These are phyloP conservation scores for Starmera amethionina DNA, from an alignment of 805 yeast genomes.

Conservation along the genomic window DNA sequence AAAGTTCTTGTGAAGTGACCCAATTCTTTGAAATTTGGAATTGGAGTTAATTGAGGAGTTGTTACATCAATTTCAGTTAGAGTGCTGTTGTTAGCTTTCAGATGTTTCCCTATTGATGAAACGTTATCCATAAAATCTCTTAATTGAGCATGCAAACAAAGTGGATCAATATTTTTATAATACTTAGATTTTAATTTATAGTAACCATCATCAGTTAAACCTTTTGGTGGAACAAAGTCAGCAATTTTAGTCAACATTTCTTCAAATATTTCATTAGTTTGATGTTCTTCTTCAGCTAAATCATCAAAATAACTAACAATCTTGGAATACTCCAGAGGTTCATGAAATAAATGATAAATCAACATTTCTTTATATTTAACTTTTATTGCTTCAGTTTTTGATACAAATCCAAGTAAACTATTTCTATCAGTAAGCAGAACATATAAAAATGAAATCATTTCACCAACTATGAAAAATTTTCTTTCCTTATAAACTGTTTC, in stretches of 20 bases:
- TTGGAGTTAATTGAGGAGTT: constrained; percentile 28
- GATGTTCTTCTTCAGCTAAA: constrained; percentile 24
- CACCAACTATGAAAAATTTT: constrained; percentile 62
- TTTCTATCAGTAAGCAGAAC: constrained; percentile 62
- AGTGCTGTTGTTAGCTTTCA: constrained; percentile 4
- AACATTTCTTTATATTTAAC: constrained; percentile 30
- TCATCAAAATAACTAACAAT: constrained; percentile 28
- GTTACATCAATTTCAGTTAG: constrained; percentile 30
- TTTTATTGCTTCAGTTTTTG: constrained; percentile 17
- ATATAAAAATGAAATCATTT: constrained; percentile 63
- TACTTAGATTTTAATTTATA: constrained; percentile 44
- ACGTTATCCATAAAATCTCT: constrained; percentile 43
- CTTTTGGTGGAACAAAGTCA: constrained; percentile 53
- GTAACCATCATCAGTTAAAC: constrained; percentile 57
- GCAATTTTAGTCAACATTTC: constrained; percentile 55
- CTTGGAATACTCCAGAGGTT: constrained; percentile 45
- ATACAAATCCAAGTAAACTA: constrained; percentile 37
- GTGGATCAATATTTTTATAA: constrained; percentile 46
- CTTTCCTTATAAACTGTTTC: constrained; percentile 40
- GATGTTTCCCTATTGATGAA: constrained; percentile 27
- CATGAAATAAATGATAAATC: constrained; percentile 39
- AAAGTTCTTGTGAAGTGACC: constrained; percentile 42
- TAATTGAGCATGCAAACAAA: constrained; percentile 34
- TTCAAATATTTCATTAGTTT: constrained; percentile 40
- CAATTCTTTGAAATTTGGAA: constrained; percentile 28